Evolutionary conservation across 805 yeast species (phyloP).

Genomic region (Candida palmyrensis): DNA sequence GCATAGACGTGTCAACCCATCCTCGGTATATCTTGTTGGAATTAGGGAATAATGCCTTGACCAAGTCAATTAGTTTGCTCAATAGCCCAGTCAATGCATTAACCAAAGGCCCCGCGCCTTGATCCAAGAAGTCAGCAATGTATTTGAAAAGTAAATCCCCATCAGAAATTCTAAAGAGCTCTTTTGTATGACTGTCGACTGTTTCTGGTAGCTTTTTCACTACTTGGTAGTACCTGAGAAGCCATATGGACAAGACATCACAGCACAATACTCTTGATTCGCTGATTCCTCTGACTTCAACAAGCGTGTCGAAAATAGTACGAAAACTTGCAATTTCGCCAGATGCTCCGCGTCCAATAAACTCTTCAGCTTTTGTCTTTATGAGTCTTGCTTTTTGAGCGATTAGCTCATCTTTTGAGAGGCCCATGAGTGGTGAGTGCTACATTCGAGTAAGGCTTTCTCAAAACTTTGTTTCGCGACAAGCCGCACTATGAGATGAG

Average conservation of each 20-base stretch:
- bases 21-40: slow-evolving; percentile 20
- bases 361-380: slow-evolving; percentile 7
- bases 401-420: slow-evolving; percentile 1
- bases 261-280: slow-evolving; percentile 38
- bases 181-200: slow-evolving; percentile 1
- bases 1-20: slow-evolving; percentile 46
- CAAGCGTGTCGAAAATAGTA: slow-evolving; percentile 24
- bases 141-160: slow-evolving; percentile 39
- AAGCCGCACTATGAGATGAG: no score
- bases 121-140: slow-evolving; percentile 65
- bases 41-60: slow-evolving; percentile 13
- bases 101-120: slow-evolving; percentile 63
- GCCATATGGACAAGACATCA: slow-evolving; percentile 64
- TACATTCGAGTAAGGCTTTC: no score
- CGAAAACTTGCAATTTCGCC: slow-evolving; percentile 12
- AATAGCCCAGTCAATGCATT: slow-evolving; percentile 65
- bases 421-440: no score
- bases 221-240: slow-evolving; percentile 49
- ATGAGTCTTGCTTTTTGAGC: slow-evolving; percentile 13
- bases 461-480: no score
- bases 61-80: slow-evolving; percentile 43
- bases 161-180: slow-evolving; percentile 10
- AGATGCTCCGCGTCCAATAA: neutral
- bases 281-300: slow-evolving; percentile 27
- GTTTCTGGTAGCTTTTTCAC: slow-evolving; percentile 1